Evolutionary conservation across 2,329 filamentous ascomycete species (phyloP).

Genomic region (Sarocladiaceae sp.): DNA sequence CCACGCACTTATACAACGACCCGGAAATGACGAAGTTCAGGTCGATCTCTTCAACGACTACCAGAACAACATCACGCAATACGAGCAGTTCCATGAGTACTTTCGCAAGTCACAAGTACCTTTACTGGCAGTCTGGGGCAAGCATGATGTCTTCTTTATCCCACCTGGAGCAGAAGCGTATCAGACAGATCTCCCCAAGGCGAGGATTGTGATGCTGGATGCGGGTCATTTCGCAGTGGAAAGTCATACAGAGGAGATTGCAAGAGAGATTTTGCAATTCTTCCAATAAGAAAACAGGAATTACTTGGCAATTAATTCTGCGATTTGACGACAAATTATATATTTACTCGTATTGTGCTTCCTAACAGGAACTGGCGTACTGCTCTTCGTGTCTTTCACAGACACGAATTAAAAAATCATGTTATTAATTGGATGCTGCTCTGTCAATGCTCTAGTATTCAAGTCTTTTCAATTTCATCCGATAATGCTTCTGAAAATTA

Average conservation of each 20-base stretch:
- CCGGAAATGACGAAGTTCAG: constrained; percentile 48
- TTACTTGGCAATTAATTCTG: too few relatives aligned
- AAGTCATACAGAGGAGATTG: constrained; percentile 26
- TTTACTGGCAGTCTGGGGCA: constrained; percentile 54
- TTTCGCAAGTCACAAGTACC: constrained; percentile 47
- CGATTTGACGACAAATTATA: too few relatives aligned
- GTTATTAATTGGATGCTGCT: too few relatives aligned
- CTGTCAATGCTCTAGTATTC: too few relatives aligned
- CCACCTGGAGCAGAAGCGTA: constrained; percentile 50
- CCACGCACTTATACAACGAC: constrained; percentile 43
- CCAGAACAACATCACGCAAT: constrained; percentile 47
- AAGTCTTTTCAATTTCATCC: too few relatives aligned
- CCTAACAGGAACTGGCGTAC: too few relatives aligned
- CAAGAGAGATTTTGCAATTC: too few relatives aligned
- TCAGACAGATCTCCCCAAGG: constrained; percentile 33
- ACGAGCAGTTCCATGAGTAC: constrained; percentile 52
- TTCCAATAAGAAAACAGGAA: too few relatives aligned
- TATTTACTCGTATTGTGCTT: too few relatives aligned
- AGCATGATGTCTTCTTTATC: constrained; percentile 49
- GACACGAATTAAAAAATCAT: too few relatives aligned
- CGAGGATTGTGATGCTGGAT: constrained; percentile 48
- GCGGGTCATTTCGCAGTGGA: constrained; percentile 52
- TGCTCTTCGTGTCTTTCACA: too few relatives aligned
- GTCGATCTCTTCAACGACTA: constrained; percentile 56
- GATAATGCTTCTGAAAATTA: too few relatives aligned